A percentile compares a stretch with the other conserved stretches of the same genome.
phyloP scores from a whole-genome alignment of 495 filamentous ascomycete genomes.

The Ascodesmis nigricans region DNA sequence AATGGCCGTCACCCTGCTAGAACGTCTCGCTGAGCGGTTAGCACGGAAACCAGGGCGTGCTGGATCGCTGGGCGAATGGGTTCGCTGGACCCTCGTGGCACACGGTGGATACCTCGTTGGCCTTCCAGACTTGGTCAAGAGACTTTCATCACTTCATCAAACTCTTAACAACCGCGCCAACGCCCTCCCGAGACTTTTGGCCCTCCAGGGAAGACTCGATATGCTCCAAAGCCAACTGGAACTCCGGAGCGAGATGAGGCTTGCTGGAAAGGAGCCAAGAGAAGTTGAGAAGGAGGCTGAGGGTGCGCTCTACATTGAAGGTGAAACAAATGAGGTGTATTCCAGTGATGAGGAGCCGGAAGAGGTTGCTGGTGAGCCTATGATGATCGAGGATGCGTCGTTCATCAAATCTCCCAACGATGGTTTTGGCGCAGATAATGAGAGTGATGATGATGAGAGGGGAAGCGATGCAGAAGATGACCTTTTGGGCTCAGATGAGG shows the following conservation, averaged over 20 bases:
- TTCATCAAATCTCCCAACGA: conserved; percentile 15
- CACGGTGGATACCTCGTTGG: conserved; percentile 80
- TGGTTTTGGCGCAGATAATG: conserved; percentile 20
- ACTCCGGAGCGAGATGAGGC: conserved; percentile 38
- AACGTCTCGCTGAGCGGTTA: conserved; percentile 68
- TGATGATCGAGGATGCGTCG: conserved; percentile 20
- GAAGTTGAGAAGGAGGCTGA: conserved; percentile 38
- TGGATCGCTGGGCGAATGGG: conserved; percentile 80
- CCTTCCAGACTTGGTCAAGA: conserved; percentile 53
- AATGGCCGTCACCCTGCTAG: conserved; percentile 52
- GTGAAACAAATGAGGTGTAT: conserved; percentile 27
- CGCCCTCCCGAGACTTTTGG: conserved; percentile 56
- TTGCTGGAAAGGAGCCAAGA: conserved; percentile 23
- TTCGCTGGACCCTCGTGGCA: conserved; percentile 85
- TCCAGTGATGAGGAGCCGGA: conserved; percentile 23
- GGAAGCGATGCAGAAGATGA: conserved; percentile 22
- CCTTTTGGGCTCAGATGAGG: conserved; percentile 16
- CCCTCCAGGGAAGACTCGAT: conserved; percentile 84
- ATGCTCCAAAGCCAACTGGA: conserved; percentile 74
- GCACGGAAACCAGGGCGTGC: conserved; percentile 72
- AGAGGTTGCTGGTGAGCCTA: conserved; percentile 24
- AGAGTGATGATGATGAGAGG: conserved; percentile 24
- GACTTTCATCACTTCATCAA: conserved; percentile 51
- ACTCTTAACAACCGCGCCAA: conserved; percentile 70
- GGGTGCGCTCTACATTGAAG: conserved; percentile 71